A percentile compares a stretch with the other conserved stretches of the same genome.
phyloP scores from a whole-genome alignment of 768 basidiomycete genomes.

The Daedaleopsis nitida region DNA sequence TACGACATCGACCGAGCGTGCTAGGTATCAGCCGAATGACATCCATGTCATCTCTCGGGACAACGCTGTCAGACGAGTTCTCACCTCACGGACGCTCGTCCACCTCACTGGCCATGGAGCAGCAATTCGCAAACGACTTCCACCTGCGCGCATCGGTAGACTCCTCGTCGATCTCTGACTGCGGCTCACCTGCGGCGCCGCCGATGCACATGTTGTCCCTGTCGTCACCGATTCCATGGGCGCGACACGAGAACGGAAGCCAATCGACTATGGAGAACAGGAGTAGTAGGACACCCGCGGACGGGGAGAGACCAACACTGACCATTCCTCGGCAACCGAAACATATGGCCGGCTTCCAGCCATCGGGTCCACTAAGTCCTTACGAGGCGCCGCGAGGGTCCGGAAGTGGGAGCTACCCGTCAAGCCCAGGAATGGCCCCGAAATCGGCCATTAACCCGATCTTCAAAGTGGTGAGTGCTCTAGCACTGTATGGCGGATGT shows the following conservation, averaged over 20 bases:
- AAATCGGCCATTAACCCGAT: slow-evolving; percentile 82
- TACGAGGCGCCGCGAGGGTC: slow-evolving; percentile 50
- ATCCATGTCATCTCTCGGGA: slow-evolving; percentile 73
- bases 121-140: slow-evolving; percentile 76
- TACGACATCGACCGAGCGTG: slow-evolving; percentile 62
- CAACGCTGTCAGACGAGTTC: slow-evolving; percentile 70
- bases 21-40: slow-evolving; percentile 75
- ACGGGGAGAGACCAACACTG: slow-evolving; percentile 25
- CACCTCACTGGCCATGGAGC: slow-evolving; percentile 76
- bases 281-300: slow-evolving; percentile 16
- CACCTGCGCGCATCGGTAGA: slow-evolving; percentile 70
- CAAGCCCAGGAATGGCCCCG: slow-evolving; percentile 60
- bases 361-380: slow-evolving; percentile 40
- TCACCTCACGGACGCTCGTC: slow-evolving; percentile 75
- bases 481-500: background rate
- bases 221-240: slow-evolving; percentile 55
- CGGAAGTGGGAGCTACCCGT: slow-evolving; percentile 53
- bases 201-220: slow-evolving; percentile 75
- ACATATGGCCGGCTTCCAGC: slow-evolving; percentile 40
- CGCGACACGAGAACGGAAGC: slow-evolving; percentile 25
- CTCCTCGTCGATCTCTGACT: slow-evolving; percentile 58
- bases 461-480: slow-evolving; percentile 81
- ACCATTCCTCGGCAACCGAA: slow-evolving; percentile 28
- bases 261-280: slow-evolving; percentile 25
- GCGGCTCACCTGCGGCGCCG: slow-evolving; percentile 62